Base-by-base conservation (phyloP, 2,329 filamentous ascomycete genomes). In the Didymosphaeria variabile region DNA sequence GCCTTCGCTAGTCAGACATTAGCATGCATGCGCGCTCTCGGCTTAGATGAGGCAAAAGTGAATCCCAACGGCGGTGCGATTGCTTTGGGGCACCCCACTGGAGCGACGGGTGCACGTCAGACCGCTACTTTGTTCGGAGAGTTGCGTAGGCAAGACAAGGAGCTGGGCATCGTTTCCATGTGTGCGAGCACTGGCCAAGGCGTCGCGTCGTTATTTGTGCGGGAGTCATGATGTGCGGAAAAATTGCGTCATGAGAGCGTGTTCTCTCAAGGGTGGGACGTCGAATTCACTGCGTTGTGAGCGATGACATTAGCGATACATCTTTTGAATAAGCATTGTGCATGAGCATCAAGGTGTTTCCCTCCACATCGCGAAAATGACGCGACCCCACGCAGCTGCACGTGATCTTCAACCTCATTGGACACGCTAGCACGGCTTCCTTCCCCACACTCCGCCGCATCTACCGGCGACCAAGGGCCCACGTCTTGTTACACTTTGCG, bases 1-100 rank as follows among this genome's bases (percentile, higher is more conserved):
- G 94, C 95, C 0, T 98, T 98, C 73, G 94, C 94, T 36, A 95
- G 91, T 61, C 97, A 98, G 93, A 93, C 92, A 1, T 92, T 97
- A 44, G 97, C 97, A 85, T 97, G 93, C 81, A 84, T 91, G 54
- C 78, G 82, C 42, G 78, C 72, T 71, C 85, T 95, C 47, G 86
- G 86, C 58, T 80, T 94, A 49, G 88, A 91, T 72, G 86, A 86
- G 78, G 81, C 86, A 72, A 94, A 92, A 85, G 88, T 94, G 85
- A 95, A 94, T 82, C 86, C 89, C 21, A 86, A 91, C 63, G 92
- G 92, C 67, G 92, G 92, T 64, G 92, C 92, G 66, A 94, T 94
- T 74, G 92, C 92, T 9, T 84, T 95, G 0, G 92, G 92, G 44
- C 92, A 95, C 78, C 92, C 91, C 5, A 85, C 93, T 21, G 91